These are phyloP conservation scores for Debaryomyces coudertii DNA, from an alignment of 1,139 yeast genomes.

Conservation along the genomic window DNA sequence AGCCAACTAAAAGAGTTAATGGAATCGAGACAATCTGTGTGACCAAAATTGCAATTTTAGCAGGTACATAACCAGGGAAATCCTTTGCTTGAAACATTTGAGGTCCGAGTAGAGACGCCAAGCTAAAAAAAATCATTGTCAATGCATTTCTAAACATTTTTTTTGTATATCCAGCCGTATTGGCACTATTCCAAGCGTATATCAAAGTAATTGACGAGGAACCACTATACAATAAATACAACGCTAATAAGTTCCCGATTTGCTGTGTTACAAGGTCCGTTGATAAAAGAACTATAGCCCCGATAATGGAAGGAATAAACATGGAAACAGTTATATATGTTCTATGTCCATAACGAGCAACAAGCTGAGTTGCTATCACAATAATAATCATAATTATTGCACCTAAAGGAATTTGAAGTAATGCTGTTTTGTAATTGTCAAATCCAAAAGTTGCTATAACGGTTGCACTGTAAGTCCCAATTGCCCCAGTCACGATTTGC, in stretches of 20 bases:
- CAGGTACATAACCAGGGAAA: conserved; percentile 36
- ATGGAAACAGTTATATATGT: conserved; percentile 33
- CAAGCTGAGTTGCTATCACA: conserved; percentile 33
- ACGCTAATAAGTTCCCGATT: conserved; percentile 38
- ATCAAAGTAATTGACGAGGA: conserved; percentile 40
- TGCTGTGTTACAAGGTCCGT: conserved; percentile 21
- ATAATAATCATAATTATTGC: conserved; percentile 39
- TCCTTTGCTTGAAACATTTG: conserved; percentile 37
- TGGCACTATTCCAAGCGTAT: conserved; percentile 39
- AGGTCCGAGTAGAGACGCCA: conserved; percentile 44
- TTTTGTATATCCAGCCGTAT: conserved; percentile 42
- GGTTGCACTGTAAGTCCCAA: conserved; percentile 44
- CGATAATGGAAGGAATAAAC: conserved; percentile 39
- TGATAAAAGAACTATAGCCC: conserved; percentile 38
- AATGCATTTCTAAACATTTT: conserved; percentile 32
- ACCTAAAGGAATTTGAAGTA: conserved; percentile 47
- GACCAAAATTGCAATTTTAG: conserved; percentile 38
- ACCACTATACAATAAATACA: conserved; percentile 40
- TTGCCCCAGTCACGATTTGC: conserved; percentile 46
- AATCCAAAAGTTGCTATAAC: conserved; percentile 44
- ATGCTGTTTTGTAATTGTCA: conserved; percentile 33
- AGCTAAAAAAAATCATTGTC: conserved; percentile 39
- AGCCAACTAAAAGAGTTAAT: conserved; percentile 29
- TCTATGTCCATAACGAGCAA: conserved; percentile 29
- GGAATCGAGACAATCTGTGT: conserved; percentile 38